Conservation (phyloP, 2,329 filamentous ascomycete species). For the Drechslerella dactyloides region DNA sequence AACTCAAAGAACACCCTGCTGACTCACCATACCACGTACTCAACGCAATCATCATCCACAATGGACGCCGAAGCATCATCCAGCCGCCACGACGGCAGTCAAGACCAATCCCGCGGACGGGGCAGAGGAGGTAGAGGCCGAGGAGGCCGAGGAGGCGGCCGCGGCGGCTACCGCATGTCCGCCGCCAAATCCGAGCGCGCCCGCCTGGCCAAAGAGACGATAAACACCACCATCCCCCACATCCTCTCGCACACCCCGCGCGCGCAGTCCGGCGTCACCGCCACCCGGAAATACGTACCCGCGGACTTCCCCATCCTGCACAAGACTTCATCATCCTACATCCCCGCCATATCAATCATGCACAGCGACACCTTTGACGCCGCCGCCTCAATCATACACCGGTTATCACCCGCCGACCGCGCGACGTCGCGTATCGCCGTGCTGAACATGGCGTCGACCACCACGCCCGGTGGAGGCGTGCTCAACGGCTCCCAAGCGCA, state of each 20-base stretch:
- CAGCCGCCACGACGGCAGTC: neutral
- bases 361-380: conserved; percentile 65
- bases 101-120: neutral
- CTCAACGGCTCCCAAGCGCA: conserved; percentile 67
- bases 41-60: conserved; percentile 3
- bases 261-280: conserved; percentile 65
- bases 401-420: conserved; percentile 54
- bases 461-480: conserved; percentile 68
- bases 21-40: neutral
- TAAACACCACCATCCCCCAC: conserved; percentile 68
- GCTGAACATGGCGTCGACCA: conserved; percentile 70
- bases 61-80: conserved; percentile 7
- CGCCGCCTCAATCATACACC: conserved; percentile 57
- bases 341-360: conserved; percentile 61
- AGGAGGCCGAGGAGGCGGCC: conserved; percentile 5
- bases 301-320: conserved; percentile 45
- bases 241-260: conserved; percentile 64
- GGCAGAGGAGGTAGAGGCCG: conserved; percentile 12
- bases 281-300: conserved; percentile 60
- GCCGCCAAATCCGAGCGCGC: conserved; percentile 57
- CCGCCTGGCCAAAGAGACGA: conserved; percentile 65
- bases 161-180: conserved; percentile 18
- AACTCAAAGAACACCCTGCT: neutral
- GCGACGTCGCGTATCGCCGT: conserved; percentile 60
- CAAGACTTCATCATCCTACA: conserved; percentile 19